A percentile compares a stretch with the other conserved stretches of the same genome.
Evolutionary conservation across 208 protist genomes (phyloP).

Genomic region (Blastocrithidia nonstop): DNA sequence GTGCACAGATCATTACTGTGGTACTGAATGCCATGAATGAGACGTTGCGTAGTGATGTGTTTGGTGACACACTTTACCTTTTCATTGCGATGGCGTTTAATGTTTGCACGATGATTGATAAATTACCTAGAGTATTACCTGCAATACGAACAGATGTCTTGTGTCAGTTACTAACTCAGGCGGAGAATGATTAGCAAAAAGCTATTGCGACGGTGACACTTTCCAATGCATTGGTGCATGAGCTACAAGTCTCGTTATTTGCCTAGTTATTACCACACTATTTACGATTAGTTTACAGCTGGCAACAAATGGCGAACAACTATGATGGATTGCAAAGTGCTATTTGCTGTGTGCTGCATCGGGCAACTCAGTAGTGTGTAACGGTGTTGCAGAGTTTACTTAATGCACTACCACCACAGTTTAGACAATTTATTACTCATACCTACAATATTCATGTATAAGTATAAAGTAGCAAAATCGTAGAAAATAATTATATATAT

Average conservation of each 20-base stretch:
- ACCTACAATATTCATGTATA: neutral
- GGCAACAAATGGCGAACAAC: too few species aligned
- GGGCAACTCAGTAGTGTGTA: neutral
- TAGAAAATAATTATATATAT: too few species aligned
- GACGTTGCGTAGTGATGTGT: conserved; percentile 51
- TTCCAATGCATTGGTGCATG: conserved; percentile 21
- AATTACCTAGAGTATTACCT: conserved; percentile 11
- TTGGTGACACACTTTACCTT: conserved; percentile 36
- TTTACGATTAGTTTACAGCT: too few species aligned
- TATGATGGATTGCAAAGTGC: too few species aligned
- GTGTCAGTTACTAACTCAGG: conserved; percentile 32
- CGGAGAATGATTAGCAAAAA: conserved; percentile 45
- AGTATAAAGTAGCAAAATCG: neutral
- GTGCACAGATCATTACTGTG: too few species aligned
- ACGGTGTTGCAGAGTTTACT: neutral
- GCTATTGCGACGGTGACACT: conserved; percentile 57
- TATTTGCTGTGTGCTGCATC: conserved; percentile 1
- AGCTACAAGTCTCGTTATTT: conserved; percentile 6
- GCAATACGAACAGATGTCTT: conserved; percentile 29
- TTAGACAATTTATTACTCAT: neutral
- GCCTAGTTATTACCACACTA: too few species aligned
- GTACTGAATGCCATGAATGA: conserved; percentile 27
- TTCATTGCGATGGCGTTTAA: conserved; percentile 58
- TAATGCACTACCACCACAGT: neutral
- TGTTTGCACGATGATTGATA: conserved; percentile 24